phyloP scores from a whole-genome alignment of 352 stramenopile species.

The Globisporangium camurandrum region DNA sequence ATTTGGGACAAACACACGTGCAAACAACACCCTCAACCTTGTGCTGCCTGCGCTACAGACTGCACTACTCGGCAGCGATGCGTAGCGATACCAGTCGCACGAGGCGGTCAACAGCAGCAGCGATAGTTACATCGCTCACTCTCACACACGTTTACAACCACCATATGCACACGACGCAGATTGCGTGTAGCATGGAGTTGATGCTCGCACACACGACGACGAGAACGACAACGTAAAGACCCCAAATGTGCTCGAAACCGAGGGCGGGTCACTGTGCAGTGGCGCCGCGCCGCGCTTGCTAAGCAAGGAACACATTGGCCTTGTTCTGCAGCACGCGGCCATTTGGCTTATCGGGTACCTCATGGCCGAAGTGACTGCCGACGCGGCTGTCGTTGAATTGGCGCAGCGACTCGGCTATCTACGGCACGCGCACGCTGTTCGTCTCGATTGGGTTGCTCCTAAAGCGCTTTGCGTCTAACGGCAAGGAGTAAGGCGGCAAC shows the following conservation, averaged over 20 bases:
- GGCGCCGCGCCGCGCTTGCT: slow-evolving; percentile 11
- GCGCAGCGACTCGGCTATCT: slow-evolving; percentile 53
- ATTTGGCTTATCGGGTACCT: slow-evolving; percentile 33
- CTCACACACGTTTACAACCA: no score
- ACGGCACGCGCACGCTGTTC: slow-evolving; percentile 35
- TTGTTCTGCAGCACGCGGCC: slow-evolving; percentile 17
- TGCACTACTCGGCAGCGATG: no score
- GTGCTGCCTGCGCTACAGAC: no score
- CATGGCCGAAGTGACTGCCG: slow-evolving; percentile 37
- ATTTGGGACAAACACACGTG: no score
- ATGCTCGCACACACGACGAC: no score
- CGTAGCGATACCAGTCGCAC: no score
- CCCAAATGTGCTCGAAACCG: background rate
- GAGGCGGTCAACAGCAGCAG: no score
- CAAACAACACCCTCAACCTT: no score
- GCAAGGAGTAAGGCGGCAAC: slow-evolving; percentile 32
- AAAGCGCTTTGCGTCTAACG: slow-evolving; percentile 44
- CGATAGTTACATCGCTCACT: no score
- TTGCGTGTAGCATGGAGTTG: no score
- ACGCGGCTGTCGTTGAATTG: slow-evolving; percentile 46
- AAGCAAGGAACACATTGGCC: slow-evolving; percentile 14
- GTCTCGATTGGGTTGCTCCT: slow-evolving; percentile 31
- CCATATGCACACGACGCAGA: no score
- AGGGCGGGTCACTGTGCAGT: slow-evolving; percentile 9
- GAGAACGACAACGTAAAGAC: background rate